Percentiles rank a stretch among this genome's conserved stretches.
phyloP scores from a whole-genome alignment of 2,329 filamentous ascomycete species.

The Ophiognomonia clavigignenti-juglandacearum region DNA sequence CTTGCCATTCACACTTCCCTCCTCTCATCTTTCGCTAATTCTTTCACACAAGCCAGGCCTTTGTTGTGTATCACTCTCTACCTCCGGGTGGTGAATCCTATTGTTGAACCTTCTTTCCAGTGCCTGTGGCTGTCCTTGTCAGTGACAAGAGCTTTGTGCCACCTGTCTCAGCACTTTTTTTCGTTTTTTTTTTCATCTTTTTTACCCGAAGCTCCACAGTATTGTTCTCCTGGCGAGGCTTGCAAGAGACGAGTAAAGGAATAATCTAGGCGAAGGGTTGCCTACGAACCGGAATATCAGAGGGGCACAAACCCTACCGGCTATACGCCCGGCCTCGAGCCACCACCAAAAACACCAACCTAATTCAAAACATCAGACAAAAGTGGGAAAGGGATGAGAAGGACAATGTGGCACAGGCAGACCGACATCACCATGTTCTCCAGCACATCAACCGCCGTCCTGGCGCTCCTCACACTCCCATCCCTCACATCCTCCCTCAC shows the following conservation, averaged over 20 bases:
- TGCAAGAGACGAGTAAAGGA: background rate
- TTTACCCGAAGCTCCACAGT: background rate
- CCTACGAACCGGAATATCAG: conserved; percentile 2
- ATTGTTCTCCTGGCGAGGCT: conserved; percentile 3
- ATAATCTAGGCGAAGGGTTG: background rate
- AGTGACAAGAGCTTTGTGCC: background rate
- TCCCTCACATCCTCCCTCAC: conserved; percentile 11
- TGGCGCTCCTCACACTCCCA: conserved; percentile 11
- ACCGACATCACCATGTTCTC: background rate
- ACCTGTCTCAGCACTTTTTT: background rate
- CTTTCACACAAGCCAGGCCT: background rate
- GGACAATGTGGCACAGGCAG: conserved; percentile 6
- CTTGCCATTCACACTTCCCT: no score
- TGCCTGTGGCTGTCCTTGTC: conserved; percentile 1
- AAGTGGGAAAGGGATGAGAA: background rate
- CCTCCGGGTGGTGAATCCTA: background rate
- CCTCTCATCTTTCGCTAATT: background rate
- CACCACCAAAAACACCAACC: conserved; percentile 5
- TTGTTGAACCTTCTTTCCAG: conserved; percentile 7
- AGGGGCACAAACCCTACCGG: conserved; percentile 3
- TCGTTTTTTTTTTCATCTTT: no score
- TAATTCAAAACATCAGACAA: conserved; percentile 1
- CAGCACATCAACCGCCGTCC: conserved; percentile 4
- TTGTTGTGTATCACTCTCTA: conserved; percentile 1
- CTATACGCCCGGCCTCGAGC: conserved; percentile 8